These are phyloP conservation scores for Sporothrix protearum DNA, from an alignment of 2,329 filamentous ascomycete species.

Conservation along the genomic window DNA sequence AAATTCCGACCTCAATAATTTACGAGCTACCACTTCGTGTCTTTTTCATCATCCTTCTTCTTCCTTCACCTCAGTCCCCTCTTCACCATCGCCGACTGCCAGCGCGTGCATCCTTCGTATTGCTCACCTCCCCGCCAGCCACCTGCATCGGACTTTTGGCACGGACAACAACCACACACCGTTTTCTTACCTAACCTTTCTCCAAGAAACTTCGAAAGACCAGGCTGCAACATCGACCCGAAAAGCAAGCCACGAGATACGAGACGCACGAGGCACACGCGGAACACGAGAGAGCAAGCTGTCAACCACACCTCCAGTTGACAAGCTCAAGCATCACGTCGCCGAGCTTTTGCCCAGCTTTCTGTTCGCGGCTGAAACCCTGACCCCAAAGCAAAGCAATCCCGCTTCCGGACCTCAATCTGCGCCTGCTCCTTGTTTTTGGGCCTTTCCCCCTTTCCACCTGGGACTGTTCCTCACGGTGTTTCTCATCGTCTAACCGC, in stretches of 20 bases:
- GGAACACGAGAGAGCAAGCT: background rate
- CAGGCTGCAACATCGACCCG: background rate
- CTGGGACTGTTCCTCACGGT: background rate
- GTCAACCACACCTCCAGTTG: background rate
- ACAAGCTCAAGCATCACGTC: background rate
- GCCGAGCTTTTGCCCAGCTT: background rate
- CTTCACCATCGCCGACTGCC: background rate
- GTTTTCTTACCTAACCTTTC: conserved; percentile 3
- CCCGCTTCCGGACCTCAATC: conserved; percentile 2
- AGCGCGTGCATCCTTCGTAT: conserved; percentile 9
- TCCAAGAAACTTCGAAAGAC: background rate
- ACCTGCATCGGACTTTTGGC: conserved; percentile 5
- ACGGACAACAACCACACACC: background rate
- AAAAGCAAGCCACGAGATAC: background rate
- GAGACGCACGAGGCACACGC: background rate
- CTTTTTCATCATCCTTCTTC: background rate
- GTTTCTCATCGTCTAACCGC: background rate
- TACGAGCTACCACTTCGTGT: conserved; percentile 14
- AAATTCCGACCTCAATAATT: background rate
- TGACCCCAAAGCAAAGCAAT: background rate
- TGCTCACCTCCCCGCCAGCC: background rate
- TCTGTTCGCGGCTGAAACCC: conserved; percentile 2
- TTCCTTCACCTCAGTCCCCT: background rate
- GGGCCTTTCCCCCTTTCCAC: background rate
- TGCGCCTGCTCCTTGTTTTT: background rate